Evolutionary conservation across 108 stramenopile species (phyloP).

Genomic region (Pseudonitzschia delicatissima): DNA sequence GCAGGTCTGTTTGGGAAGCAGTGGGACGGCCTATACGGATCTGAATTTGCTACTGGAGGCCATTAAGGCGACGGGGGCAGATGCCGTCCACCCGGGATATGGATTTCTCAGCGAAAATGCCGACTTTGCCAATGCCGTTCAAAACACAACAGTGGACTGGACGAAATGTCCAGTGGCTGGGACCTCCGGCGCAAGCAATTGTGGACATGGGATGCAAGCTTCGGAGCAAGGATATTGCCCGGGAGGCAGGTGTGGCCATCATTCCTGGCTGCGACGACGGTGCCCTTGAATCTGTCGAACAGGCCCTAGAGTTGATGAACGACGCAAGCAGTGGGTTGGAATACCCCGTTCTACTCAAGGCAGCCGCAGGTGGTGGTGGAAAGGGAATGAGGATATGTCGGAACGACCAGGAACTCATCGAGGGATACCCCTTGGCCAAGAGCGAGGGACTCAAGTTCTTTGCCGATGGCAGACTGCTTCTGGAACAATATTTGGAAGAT

Average conservation of each 20-base stretch:
- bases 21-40: slow-evolving; percentile 80
- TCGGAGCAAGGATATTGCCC: slow-evolving; percentile 72
- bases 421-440: slow-evolving; percentile 64
- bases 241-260: slow-evolving; percentile 69
- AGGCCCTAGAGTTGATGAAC: slow-evolving; percentile 33
- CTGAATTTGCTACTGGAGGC: slow-evolving; percentile 70
- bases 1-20: slow-evolving; percentile 53
- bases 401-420: slow-evolving; percentile 51
- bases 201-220: slow-evolving; percentile 91
- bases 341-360: slow-evolving; percentile 87
- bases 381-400: slow-evolving; percentile 95
- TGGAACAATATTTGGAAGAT: slow-evolving; percentile 84
- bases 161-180: too few relatives aligned
- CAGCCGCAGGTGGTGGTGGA: slow-evolving; percentile 93
- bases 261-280: slow-evolving; percentile 82
- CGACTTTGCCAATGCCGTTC: slow-evolving; percentile 65
- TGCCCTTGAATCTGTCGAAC: slow-evolving; percentile 37
- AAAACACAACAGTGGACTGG: slow-evolving; percentile 37
- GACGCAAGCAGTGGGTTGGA: slow-evolving; percentile 49
- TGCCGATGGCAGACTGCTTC: slow-evolving; percentile 75
- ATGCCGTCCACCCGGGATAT: slow-evolving; percentile 92
- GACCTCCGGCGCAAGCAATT: slow-evolving; percentile 75
- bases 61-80: slow-evolving; percentile 62
- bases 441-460: slow-evolving; percentile 75
- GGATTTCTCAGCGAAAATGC: slow-evolving; percentile 94